Percentiles rank a stretch among this genome's conserved stretches.
Conservation (phyloP, 306 rosid species). For the Coriaria nepalensis region DNA sequence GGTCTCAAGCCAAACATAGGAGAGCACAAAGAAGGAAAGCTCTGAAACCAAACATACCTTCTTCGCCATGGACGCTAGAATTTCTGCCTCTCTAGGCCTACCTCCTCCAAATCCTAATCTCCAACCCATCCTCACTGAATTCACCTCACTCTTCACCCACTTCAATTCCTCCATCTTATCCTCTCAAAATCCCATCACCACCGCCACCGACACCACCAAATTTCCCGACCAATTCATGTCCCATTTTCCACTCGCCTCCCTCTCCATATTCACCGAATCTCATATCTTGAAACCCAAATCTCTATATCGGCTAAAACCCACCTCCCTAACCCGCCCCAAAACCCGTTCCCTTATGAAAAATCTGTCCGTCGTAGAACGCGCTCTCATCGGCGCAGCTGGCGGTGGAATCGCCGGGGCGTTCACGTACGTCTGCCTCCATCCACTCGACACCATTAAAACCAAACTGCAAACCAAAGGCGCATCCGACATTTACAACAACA, state of each 20-base stretch:
- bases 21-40: neutral
- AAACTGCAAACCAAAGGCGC: slow-evolving; percentile 88
- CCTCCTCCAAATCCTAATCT: slow-evolving; percentile 25
- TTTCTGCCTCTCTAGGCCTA: slow-evolving; percentile 65
- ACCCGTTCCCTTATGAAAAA: slow-evolving; percentile 29
- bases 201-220: slow-evolving; percentile 4
- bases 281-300: slow-evolving; percentile 9
- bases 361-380: slow-evolving; percentile 69
- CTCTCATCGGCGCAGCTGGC: slow-evolving; percentile 71
- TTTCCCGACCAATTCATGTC: slow-evolving; percentile 1
- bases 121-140: slow-evolving; percentile 10
- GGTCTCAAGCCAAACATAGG: neutral
- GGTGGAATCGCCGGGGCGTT: slow-evolving; percentile 97
- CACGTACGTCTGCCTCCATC: slow-evolving; percentile 78
- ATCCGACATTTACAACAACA: slow-evolving; percentile 42
- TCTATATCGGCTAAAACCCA: slow-evolving; percentile 25
- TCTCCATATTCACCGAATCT: slow-evolving; percentile 23
- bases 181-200: slow-evolving; percentile 15
- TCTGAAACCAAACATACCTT: too few relatives aligned
- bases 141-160: slow-evolving; percentile 28
- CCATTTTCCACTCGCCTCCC: slow-evolving; percentile 26
- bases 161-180: slow-evolving; percentile 25
- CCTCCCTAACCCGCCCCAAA: slow-evolving; percentile 15
- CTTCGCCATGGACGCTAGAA: slow-evolving; percentile 47
- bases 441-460: slow-evolving; percentile 79